Percentiles rank a stretch among this genome's conserved stretches.
Conservation (phyloP, 805 yeast genomes). For the Candida stauntonica region DNA sequence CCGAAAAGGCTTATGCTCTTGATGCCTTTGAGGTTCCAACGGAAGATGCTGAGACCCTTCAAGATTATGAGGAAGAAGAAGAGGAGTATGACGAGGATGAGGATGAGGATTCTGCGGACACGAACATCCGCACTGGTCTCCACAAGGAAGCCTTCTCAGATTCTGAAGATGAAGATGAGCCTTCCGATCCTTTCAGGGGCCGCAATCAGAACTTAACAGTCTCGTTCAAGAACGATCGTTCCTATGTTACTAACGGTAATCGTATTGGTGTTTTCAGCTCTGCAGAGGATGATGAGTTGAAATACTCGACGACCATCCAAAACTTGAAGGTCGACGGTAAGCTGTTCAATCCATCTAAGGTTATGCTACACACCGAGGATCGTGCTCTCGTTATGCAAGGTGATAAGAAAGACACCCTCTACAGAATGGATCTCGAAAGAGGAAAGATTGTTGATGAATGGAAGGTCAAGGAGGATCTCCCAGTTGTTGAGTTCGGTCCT, state of each 20-base stretch:
- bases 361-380: slow-evolving; percentile 79
- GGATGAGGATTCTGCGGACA: slow-evolving; percentile 35
- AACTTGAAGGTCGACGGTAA: slow-evolving; percentile 51
- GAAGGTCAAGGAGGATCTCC: slow-evolving; percentile 46
- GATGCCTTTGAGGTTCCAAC: slow-evolving; percentile 46
- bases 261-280: slow-evolving; percentile 76
- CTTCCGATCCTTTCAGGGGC: slow-evolving; percentile 29
- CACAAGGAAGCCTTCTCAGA: slow-evolving; percentile 26
- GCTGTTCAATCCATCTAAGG: slow-evolving; percentile 49
- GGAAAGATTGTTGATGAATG: slow-evolving; percentile 89
- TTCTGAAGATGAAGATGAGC: slow-evolving; percentile 35
- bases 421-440: slow-evolving; percentile 71
- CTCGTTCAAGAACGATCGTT: slow-evolving; percentile 64
- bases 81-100: slow-evolving; percentile 31
- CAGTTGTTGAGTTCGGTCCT: slow-evolving; percentile 61
- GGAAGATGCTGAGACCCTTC: slow-evolving; percentile 34
- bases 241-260: slow-evolving; percentile 77
- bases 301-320: slow-evolving; percentile 65
- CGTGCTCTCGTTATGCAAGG: slow-evolving; percentile 62
- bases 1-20: slow-evolving; percentile 52
- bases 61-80: slow-evolving; percentile 17
- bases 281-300: slow-evolving; percentile 44
- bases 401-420: slow-evolving; percentile 45
- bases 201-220: slow-evolving; percentile 65
- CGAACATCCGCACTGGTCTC: slow-evolving; percentile 21